Percentiles rank a stretch among this genome's conserved stretches.
phyloP scores from a whole-genome alignment of 192 early-diverging fungal genomes.

The Obelidium mucronatum region DNA sequence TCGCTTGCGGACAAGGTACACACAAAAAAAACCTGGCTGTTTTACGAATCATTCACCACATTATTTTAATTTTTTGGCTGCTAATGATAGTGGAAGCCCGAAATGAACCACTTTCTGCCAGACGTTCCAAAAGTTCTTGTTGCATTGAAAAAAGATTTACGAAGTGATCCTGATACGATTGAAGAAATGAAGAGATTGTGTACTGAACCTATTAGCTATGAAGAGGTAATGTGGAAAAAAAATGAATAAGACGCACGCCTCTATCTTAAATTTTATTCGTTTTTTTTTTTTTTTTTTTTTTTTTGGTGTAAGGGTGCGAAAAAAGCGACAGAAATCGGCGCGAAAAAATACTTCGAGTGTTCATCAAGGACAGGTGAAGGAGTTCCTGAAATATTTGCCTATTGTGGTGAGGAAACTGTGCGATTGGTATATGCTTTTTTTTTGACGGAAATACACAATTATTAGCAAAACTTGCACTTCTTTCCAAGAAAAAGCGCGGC shows the following conservation, averaged over 20 bases:
- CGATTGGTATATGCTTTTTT: too few species aligned
- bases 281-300: neutral
- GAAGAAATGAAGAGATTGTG: conserved; percentile 35
- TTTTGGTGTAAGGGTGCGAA: conserved; percentile 62
- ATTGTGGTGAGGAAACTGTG: too few species aligned
- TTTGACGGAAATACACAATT: too few species aligned
- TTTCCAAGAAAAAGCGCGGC: conserved; percentile 17
- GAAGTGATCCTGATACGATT: conserved; percentile 43
- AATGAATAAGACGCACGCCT: neutral
- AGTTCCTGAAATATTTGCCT: conserved; percentile 69
- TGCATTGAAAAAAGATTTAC: conserved; percentile 52
- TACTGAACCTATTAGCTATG: conserved; percentile 25
- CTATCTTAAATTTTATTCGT: too few species aligned
- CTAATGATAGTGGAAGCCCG: conserved; percentile 76
- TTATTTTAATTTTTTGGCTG: neutral
- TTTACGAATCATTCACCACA: neutral
- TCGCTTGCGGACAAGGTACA: conserved; percentile 75
- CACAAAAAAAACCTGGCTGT: neutral
- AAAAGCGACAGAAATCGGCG: conserved; percentile 74
- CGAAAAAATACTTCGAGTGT: conserved; percentile 84
- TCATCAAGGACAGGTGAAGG: conserved; percentile 78
- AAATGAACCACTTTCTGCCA: conserved; percentile 82
- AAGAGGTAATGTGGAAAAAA: conserved; percentile 20
- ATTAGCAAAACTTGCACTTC: conserved; percentile 63
- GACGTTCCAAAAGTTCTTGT: conserved; percentile 82